Percentiles rank a stretch among this genome's conserved stretches.
These are phyloP conservation scores for Bidens hawaiensis DNA, from an alignment of 140 eudicot species.

Conservation along the genomic window DNA sequence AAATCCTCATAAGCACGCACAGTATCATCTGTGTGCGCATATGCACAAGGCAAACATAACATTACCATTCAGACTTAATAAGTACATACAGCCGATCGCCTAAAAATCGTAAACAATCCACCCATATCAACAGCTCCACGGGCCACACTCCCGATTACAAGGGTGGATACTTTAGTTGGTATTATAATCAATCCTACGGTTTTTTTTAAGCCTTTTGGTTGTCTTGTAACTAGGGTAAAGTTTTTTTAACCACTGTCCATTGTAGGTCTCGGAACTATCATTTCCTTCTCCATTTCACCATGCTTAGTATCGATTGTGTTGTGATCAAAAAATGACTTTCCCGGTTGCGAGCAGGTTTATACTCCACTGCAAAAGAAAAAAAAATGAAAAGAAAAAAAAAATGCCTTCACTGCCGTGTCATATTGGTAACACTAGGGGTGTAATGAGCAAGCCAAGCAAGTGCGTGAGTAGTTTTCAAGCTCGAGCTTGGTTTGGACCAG, in stretches of 20 bases:
- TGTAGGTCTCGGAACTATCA: not conserved
- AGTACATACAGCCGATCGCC: conserved; percentile 24
- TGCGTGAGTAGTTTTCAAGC: no score
- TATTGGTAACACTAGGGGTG: not conserved
- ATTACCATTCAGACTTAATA: conserved; percentile 4
- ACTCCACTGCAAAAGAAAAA: conserved; percentile 16
- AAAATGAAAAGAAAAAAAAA: not conserved
- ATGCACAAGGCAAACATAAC: conserved; percentile 18
- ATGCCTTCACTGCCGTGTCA: not conserved
- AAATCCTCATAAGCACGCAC: conserved; percentile 7
- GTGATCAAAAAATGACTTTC: conserved; percentile 24
- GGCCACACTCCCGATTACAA: conserved; percentile 25
- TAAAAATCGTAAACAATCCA: conserved; percentile 21
- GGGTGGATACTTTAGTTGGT: conserved; percentile 21
- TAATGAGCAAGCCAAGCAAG: no score
- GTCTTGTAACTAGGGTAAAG: conserved; percentile 21
- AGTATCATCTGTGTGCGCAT: conserved; percentile 10
- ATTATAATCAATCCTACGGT: conserved; percentile 19
- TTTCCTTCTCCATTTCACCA: conserved; percentile 9
- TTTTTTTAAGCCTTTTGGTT: conserved; percentile 14
- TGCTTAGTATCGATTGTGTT: conserved; percentile 6
- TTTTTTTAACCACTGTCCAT: conserved; percentile 13
- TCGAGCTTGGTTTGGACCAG: no score
- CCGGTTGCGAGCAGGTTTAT: conserved; percentile 19
- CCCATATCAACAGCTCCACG: conserved; percentile 30